These are phyloP conservation scores for Exobasidium cylindrosporum DNA, from an alignment of 1,284 basidiomycete species.

Conservation along the genomic window DNA sequence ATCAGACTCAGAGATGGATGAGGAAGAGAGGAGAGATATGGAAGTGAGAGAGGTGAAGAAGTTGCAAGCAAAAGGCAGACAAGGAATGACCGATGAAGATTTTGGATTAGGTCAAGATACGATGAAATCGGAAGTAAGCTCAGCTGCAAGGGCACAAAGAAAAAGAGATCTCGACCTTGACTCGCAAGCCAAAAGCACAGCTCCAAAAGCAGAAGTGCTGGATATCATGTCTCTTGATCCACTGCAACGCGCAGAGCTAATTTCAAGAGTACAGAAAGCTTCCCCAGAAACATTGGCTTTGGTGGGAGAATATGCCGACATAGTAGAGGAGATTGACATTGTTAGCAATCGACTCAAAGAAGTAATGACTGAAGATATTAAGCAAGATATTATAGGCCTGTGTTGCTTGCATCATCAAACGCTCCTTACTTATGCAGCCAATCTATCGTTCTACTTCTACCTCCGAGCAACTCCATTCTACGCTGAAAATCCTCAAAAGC, in stretches of 20 bases:
- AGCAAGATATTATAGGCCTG: constrained; percentile 60
- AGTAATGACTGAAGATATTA: background rate
- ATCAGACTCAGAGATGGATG: constrained; percentile 56
- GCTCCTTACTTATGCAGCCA: constrained; percentile 81
- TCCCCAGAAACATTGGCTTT: constrained; percentile 70
- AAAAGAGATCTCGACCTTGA: constrained; percentile 4
- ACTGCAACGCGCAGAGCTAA: constrained; percentile 60
- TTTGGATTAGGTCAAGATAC: constrained; percentile 74
- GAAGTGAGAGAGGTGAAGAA: constrained; percentile 83
- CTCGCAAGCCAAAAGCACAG: background rate
- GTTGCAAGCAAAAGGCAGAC: constrained; percentile 72
- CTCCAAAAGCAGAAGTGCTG: constrained; percentile 11
- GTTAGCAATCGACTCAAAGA: constrained; percentile 62
- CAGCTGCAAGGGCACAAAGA: constrained; percentile 2
- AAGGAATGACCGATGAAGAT: constrained; percentile 72
- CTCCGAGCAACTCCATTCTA: constrained; percentile 65
- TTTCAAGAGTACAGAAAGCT: constrained; percentile 73
- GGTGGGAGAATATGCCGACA: constrained; percentile 60
- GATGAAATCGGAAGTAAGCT: constrained; percentile 20
- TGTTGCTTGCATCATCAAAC: constrained; percentile 71
- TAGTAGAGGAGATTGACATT: constrained; percentile 61
- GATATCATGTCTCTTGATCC: constrained; percentile 13
- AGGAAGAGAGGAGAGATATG: constrained; percentile 59
- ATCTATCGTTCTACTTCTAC: constrained; percentile 88
- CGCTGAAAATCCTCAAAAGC: constrained; percentile 27